phyloP scores from a whole-genome alignment of 768 basidiomycete genomes.

The Hericium erinaceus region DNA sequence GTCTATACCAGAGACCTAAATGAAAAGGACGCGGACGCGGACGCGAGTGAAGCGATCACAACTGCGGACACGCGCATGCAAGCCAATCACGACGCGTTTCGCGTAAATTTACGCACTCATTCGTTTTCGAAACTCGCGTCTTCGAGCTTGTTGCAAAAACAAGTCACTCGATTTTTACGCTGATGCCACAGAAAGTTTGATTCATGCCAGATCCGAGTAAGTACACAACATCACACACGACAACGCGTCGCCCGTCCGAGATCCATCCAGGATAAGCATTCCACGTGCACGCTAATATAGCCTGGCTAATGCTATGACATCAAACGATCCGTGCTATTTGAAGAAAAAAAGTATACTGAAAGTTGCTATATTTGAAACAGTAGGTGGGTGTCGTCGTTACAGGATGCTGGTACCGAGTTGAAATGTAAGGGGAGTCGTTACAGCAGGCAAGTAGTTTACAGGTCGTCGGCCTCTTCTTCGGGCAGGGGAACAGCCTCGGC shows the following conservation, averaged over 20 bases:
- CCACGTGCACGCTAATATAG: background rate
- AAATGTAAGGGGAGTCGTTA: background rate
- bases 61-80: too few relatives aligned
- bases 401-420: background rate
- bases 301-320: background rate
- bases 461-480: constrained; percentile 84
- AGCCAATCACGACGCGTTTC: too few relatives aligned
- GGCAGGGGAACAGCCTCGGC: constrained; percentile 92
- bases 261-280: background rate
- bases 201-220: background rate
- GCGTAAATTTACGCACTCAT: too few relatives aligned
- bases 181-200: too few relatives aligned
- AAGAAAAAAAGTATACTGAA: background rate
- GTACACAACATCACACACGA: background rate
- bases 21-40: too few relatives aligned
- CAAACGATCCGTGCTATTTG: background rate
- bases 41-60: too few relatives aligned
- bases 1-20: too few relatives aligned
- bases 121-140: too few relatives aligned
- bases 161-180: too few relatives aligned
- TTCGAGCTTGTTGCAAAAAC: too few relatives aligned
- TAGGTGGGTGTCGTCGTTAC: background rate
- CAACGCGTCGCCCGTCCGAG: background rate
- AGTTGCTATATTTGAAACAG: background rate
- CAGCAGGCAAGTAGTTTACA: constrained; percentile 30